Conservation (phyloP, 1,139 yeast species). For the Saccharomyces pastorianus region DNA sequence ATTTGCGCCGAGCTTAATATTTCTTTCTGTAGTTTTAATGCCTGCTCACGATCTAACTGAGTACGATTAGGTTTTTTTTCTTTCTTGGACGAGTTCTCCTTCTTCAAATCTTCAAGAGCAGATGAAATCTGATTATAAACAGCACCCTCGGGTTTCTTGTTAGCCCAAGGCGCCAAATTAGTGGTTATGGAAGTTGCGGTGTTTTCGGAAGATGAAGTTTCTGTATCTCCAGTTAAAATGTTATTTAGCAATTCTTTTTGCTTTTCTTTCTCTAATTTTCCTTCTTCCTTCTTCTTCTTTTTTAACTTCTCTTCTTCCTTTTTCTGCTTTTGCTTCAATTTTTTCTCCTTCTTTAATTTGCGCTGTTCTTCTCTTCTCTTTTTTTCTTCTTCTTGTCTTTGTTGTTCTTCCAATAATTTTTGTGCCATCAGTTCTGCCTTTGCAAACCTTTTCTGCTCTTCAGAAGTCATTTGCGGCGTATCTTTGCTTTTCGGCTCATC, state of each 20-base stretch:
- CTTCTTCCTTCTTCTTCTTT: conserved; percentile 6
- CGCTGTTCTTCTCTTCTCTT: conserved; percentile 16
- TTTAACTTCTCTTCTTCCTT: conserved; percentile 9
- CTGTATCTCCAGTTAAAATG: not conserved
- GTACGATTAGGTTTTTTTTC: conserved; percentile 15
- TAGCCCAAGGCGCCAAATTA: conserved; percentile 40
- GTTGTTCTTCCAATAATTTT: conserved; percentile 20
- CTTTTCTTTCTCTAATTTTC: conserved; percentile 1
- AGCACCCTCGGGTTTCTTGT: conserved; percentile 28
- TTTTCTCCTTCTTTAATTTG: conserved; percentile 9
- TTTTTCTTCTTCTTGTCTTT: conserved; percentile 12
- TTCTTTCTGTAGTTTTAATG: conserved; percentile 19
- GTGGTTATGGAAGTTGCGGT: conserved; percentile 10
- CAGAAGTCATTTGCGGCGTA: not conserved
- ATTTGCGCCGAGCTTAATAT: conserved; percentile 10
- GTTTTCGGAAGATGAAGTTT: conserved; percentile 1
- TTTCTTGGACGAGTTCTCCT: conserved; percentile 17
- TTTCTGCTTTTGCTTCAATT: conserved; percentile 11
- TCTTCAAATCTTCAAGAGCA: conserved; percentile 17
- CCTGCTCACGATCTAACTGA: conserved; percentile 15
- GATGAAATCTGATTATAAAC: conserved; percentile 12
- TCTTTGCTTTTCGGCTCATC: not conserved
- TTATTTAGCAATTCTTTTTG: conserved; percentile 1
- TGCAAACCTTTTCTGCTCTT: conserved; percentile 9
- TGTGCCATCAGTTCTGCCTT: conserved; percentile 23